Evolutionary conservation across 1,139 yeast species (phyloP), one percentile per base, ranked within the genome.

Genomic region (Protomyces lactucae-debilis): DNA sequence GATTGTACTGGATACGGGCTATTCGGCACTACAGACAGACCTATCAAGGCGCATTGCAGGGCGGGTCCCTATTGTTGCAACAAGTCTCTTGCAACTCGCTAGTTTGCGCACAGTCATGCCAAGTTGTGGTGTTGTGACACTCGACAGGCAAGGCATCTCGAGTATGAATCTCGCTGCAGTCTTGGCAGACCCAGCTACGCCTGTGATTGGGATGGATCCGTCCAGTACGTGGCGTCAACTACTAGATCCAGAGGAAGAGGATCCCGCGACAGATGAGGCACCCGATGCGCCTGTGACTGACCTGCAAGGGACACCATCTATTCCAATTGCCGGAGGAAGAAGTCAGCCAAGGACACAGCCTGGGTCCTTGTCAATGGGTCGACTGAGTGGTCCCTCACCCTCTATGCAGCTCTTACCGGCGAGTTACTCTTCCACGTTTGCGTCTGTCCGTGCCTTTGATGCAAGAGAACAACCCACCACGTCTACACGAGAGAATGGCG

Each of bases 161-260:
- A 52, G 52, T 10, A 39, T 55, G 63, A 59, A 59, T 51, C 35
- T 59, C 32, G 63, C 54, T 43, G 63, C 63, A 36, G 57, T 59
- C 14, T 55, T 55, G 32, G 63, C 63, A 51, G 57, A 55, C 4
- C 57, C 63, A 3, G 63, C 40, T n/a, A 59, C 63, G 16, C 63
- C 63, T 10, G 63, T 59, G 43, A 37, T 59, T n/a, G 63, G 63
- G 2, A 37, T 59, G 37, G 18, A 39, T 10, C 63, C 63, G 12
- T 14, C 53, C 6, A 40, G 57, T 14, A 37, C 45, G 37, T 59
- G 63, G 63, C 63, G 63, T 25, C 63, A 43, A 32, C 16, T 25
- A 6, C 35, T 45, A 14, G 51, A 48, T 35, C 16, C 46, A 16
- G 45, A 55, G 52, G 36, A 25, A 9, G 57, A 52, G n/a, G 21